Evolutionary conservation across 176 grass and related monocot genomes (phyloP).

Genomic region (Aegilops tauschii): DNA sequence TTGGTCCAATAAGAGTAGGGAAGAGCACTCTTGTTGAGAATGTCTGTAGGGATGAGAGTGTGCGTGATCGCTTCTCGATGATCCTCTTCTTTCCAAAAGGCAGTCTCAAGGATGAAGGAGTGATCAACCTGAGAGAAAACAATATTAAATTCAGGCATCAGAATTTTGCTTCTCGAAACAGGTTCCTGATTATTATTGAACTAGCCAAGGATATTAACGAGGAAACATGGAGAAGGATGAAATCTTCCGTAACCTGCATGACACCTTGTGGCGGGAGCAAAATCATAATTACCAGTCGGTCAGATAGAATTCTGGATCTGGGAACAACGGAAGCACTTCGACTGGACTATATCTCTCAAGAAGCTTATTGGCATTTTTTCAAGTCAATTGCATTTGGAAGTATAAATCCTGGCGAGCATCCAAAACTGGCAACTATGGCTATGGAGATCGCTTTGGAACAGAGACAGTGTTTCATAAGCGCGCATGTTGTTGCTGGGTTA

Average conservation of each 20-base stretch:
- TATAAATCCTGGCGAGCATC: background rate
- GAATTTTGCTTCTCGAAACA: background rate
- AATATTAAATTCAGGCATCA: background rate
- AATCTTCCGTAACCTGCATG: background rate
- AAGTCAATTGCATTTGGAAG: background rate
- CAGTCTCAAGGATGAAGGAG: too few relatives aligned
- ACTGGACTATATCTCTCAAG: background rate
- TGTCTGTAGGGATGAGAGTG: too few relatives aligned
- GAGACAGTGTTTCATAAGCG: background rate
- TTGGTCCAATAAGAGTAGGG: too few relatives aligned
- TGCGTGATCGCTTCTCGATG: too few relatives aligned
- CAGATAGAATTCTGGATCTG: background rate
- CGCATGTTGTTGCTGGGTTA: background rate
- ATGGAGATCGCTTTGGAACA: background rate
- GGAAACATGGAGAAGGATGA: background rate
- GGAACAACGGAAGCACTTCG: background rate
- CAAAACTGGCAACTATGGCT: background rate
- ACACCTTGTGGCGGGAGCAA: background rate
- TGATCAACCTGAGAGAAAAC: too few relatives aligned
- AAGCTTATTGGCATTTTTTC: background rate
- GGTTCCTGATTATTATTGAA: background rate
- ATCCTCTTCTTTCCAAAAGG: too few relatives aligned
- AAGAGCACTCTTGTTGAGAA: too few relatives aligned
- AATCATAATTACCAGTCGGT: background rate
- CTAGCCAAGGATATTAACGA: background rate